These are phyloP conservation scores for Westerdykella ornata DNA, from an alignment of 2,329 filamentous ascomycete species.

Conservation along the genomic window DNA sequence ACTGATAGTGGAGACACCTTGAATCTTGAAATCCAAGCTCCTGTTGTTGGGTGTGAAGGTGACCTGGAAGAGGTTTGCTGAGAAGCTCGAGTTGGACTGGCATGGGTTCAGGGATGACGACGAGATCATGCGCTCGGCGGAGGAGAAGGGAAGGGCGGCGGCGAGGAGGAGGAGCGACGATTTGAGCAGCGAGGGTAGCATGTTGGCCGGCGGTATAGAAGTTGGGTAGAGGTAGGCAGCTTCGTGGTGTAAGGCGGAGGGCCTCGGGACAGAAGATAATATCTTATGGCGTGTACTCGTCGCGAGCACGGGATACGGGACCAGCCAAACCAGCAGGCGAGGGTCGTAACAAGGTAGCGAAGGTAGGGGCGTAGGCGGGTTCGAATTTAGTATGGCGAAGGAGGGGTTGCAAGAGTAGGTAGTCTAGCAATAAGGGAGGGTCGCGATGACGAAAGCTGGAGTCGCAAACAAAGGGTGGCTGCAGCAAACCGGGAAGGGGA, in stretches of 20 bases:
- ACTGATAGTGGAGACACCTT: conserved; percentile 75
- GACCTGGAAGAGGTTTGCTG: conserved; percentile 83
- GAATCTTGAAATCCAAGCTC: conserved; percentile 65
- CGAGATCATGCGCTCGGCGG: conserved; percentile 62
- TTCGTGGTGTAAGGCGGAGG: conserved; percentile 9
- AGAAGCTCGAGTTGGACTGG: conserved; percentile 78
- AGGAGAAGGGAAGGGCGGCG: conserved; percentile 43
- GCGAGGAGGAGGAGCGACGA: conserved; percentile 32
- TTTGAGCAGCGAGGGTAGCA: conserved; percentile 31
- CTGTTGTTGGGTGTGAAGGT: conserved; percentile 69
- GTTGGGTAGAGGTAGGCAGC: conserved; percentile 4
- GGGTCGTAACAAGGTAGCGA: conserved; percentile 7
- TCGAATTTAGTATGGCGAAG: background rate
- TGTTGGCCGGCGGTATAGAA: conserved; percentile 16
- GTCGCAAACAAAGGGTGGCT: conserved; percentile 6
- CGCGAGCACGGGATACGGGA: conserved; percentile 21
- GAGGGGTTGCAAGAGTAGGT: conserved; percentile 9
- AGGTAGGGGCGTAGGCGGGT: conserved; percentile 7
- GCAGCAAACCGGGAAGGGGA: conserved; percentile 30
- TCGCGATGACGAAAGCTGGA: conserved; percentile 13
- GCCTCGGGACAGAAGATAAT: background rate
- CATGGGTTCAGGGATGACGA: conserved; percentile 82
- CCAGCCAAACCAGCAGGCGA: conserved; percentile 34
- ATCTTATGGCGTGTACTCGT: conserved; percentile 18
- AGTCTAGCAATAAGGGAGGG: conserved; percentile 23